Conservation (phyloP, 2,329 filamentous ascomycete species). For the Ploettnerulaceae sp. region DNA sequence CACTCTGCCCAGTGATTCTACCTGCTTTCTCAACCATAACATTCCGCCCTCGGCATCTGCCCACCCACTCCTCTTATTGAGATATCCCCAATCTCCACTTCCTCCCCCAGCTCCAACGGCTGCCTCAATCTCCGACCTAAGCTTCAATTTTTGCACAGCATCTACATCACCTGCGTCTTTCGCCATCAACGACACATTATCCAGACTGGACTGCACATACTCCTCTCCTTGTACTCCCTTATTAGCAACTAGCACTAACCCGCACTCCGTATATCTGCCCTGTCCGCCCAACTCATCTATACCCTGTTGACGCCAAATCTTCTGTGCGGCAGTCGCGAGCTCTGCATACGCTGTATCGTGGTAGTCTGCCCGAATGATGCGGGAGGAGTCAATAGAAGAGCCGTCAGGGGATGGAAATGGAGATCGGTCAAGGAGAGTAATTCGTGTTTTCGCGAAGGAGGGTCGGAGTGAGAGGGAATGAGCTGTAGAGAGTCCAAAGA, state of each 20-base stretch:
- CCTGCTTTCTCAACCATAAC: slow-evolving; percentile 47
- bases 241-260: slow-evolving; percentile 60
- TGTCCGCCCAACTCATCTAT: slow-evolving; percentile 48
- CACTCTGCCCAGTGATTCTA: slow-evolving; percentile 37
- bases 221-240: slow-evolving; percentile 36
- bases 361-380: slow-evolving; percentile 72
- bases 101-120: slow-evolving; percentile 45
- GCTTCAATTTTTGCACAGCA: slow-evolving; percentile 39
- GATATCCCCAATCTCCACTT: slow-evolving; percentile 62
- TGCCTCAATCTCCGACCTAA: slow-evolving; percentile 40
- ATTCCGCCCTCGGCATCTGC: slow-evolving; percentile 70
- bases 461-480: slow-evolving; percentile 62
- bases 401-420: slow-evolving; percentile 55
- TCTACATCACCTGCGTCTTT: slow-evolving; percentile 30
- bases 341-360: slow-evolving; percentile 70
- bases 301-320: slow-evolving; percentile 59
- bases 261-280: slow-evolving; percentile 65
- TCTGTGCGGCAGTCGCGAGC: slow-evolving; percentile 67
- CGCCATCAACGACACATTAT: slow-evolving; percentile 48
- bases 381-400: slow-evolving; percentile 58
- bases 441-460: slow-evolving; percentile 44
- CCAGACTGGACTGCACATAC: slow-evolving; percentile 56
- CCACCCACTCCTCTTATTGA: slow-evolving; percentile 74
- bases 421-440: slow-evolving; percentile 57
- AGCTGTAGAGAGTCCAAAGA: slow-evolving; percentile 60